Evolutionary conservation across 805 yeast genomes (phyloP).

Genomic region (Cyberlindnera euphorbiae): DNA sequence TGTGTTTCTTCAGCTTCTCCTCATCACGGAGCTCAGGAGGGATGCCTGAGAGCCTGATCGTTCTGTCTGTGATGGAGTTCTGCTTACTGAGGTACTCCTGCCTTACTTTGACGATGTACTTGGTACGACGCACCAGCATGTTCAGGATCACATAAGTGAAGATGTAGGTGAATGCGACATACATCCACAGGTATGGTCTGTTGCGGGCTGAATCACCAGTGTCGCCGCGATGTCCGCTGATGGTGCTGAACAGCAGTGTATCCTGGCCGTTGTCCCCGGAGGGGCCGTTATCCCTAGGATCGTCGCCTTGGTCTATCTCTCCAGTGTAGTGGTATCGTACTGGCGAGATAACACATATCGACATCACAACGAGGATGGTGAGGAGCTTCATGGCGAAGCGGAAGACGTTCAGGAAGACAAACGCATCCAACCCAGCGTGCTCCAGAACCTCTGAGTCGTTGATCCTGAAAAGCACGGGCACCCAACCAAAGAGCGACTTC

Average conservation of each 20-base stretch:
- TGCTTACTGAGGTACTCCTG: slow-evolving; percentile 82
- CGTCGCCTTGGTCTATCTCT: slow-evolving; percentile 55
- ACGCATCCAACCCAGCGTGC: slow-evolving; percentile 92
- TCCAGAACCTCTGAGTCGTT: slow-evolving; percentile 75
- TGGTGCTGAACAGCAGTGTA: slow-evolving; percentile 31
- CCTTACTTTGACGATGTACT: slow-evolving; percentile 67
- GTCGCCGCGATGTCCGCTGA: slow-evolving; percentile 9
- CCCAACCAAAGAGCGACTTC: slow-evolving; percentile 73
- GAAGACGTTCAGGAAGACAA: slow-evolving; percentile 86
- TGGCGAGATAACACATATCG: slow-evolving; percentile 76
- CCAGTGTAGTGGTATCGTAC: slow-evolving; percentile 82
- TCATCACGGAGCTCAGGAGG: slow-evolving; percentile 78
- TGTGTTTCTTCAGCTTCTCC: slow-evolving; percentile 62
- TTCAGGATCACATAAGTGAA: slow-evolving; percentile 67
- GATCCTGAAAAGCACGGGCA: slow-evolving; percentile 57
- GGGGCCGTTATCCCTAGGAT: slow-evolving; percentile 2
- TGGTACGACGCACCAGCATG: slow-evolving; percentile 64
- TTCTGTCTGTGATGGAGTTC: slow-evolving; percentile 85
- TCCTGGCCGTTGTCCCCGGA: slow-evolving; percentile 3
- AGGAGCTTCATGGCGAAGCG: slow-evolving; percentile 77
- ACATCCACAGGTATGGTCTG: slow-evolving; percentile 72
- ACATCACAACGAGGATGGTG: slow-evolving; percentile 59
- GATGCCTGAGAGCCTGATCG: slow-evolving; percentile 82
- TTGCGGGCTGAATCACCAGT: slow-evolving; percentile 33
- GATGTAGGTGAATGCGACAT: slow-evolving; percentile 79